Evolutionary conservation across 1,284 basidiomycete genomes (phyloP), one percentile per base, ranked within the genome.

Genomic region (Malassezia globosa): DNA sequence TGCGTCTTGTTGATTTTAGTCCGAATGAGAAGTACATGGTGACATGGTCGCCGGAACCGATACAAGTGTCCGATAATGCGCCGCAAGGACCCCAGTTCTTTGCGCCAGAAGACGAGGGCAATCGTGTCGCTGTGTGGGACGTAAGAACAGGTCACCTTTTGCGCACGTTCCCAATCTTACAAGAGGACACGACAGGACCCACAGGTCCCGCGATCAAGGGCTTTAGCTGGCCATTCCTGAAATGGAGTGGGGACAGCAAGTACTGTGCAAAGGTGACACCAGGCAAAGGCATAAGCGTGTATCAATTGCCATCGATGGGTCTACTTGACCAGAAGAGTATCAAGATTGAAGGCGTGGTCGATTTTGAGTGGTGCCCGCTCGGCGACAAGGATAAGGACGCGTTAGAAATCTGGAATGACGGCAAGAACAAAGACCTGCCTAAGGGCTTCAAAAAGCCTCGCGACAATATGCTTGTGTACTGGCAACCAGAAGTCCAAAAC

Each of bases 331-430:
- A 95, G 77, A 99, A 96, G 77, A 87, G 84, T 63, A 77, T 97
- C 75, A 96, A 96, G 77, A 86, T 97, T 53, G 90, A 97, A 64
- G 94, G 92, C 21, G 92, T 99, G 29, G 79, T 90, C 59, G 94
- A 97, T 75, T 97, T 97, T 73, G 94, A 97, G 75, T 99, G 94
- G 94, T 89, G 87, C 66, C 94, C 94, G 26, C 80, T 84, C 56
- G 83, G 86, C 50, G 90, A 95, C 65, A 85, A 82, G 73, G 56
- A 76, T 74, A 33, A 80, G 80, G 75, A 72, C 44, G 60, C 56
- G 18, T 46, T 50, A 43, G 56, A 60, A 45, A 40, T 55, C 7
- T 54, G 51, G 59, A 45, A 54, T 14, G 48, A 48, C 24, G 54
- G 54, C 24, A 43, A 25, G 31, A 56, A 58, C 43, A 37, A 39